phyloP scores from a whole-genome alignment of 2,329 filamentous ascomycete species.

The Aureobasidium pullulans region DNA sequence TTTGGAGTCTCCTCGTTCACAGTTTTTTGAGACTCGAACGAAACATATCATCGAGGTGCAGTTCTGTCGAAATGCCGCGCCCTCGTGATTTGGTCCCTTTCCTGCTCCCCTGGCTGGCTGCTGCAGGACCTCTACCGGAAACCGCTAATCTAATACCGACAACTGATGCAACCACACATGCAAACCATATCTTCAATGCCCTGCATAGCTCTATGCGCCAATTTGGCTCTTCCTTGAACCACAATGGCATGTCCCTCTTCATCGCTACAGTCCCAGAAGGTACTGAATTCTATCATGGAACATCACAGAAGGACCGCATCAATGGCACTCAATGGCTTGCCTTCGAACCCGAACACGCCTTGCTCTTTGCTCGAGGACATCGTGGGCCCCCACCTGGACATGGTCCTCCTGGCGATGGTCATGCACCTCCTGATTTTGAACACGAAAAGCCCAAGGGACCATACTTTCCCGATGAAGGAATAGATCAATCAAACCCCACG shows the following conservation, averaged over 20 bases:
- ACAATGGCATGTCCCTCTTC: conserved; percentile 70
- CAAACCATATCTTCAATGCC: conserved; percentile 63
- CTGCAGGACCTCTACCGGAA: neutral
- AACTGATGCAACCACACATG: conserved; percentile 21
- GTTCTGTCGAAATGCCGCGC: neutral
- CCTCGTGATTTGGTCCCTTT: neutral
- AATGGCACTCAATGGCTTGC: conserved; percentile 61
- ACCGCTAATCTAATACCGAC: neutral
- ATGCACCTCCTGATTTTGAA: neutral
- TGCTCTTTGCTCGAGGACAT: conserved; percentile 49
- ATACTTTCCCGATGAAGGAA: neutral
- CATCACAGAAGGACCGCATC: conserved; percentile 38
- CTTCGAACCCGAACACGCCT: conserved; percentile 68
- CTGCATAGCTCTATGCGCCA: conserved; percentile 65
- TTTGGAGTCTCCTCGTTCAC: neutral
- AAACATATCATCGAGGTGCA: neutral
- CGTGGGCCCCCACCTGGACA: neutral
- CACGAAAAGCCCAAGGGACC: neutral
- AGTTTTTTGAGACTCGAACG: neutral
- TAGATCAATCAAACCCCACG: too few species aligned
- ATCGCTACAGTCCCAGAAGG: conserved; percentile 57
- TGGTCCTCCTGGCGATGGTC: neutral
- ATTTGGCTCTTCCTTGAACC: conserved; percentile 64
- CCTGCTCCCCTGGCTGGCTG: neutral
- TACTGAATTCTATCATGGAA: conserved; percentile 63